phyloP scores from a whole-genome alignment of 768 basidiomycete species.

The Lentinula sp. region DNA sequence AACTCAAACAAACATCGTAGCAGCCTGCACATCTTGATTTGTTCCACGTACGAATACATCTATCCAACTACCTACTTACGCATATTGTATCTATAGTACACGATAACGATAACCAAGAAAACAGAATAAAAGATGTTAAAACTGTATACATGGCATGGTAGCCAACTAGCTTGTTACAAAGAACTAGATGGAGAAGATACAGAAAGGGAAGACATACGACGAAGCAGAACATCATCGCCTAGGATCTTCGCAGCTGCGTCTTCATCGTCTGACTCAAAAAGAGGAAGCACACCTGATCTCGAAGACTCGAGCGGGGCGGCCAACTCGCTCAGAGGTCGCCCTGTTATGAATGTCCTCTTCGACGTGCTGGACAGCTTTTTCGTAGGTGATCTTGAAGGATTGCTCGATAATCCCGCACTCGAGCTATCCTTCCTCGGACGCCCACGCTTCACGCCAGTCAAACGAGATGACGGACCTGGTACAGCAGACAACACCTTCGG shows the following conservation, averaged over 20 bases:
- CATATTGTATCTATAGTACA: constrained; percentile 1
- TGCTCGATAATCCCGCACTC: not conserved
- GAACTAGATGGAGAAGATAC: constrained; percentile 9
- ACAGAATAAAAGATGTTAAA: constrained; percentile 6
- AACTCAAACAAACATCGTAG: constrained; percentile 6
- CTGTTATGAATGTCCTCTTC: not conserved
- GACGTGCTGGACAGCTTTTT: not conserved
- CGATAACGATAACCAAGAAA: not conserved
- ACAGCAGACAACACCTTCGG: not conserved
- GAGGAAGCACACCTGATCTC: not conserved
- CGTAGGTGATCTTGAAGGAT: not conserved
- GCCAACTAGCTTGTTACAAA: not conserved
- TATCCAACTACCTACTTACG: not conserved
- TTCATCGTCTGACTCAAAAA: not conserved
- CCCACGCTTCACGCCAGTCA: constrained; percentile 1
- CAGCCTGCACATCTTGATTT: not conserved
- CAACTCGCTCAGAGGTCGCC: not conserved
- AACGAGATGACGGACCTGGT: not conserved
- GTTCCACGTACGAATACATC: not conserved
- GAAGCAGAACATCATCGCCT: constrained; percentile 1
- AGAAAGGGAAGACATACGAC: constrained; percentile 12
- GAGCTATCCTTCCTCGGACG: not conserved
- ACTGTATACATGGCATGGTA: not conserved
- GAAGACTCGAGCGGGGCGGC: not conserved
- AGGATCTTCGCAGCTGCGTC: not conserved